Base-by-base conservation (phyloP, 2,329 filamentous ascomycete genomes). In the Rhynchosporium graminicola region DNA sequence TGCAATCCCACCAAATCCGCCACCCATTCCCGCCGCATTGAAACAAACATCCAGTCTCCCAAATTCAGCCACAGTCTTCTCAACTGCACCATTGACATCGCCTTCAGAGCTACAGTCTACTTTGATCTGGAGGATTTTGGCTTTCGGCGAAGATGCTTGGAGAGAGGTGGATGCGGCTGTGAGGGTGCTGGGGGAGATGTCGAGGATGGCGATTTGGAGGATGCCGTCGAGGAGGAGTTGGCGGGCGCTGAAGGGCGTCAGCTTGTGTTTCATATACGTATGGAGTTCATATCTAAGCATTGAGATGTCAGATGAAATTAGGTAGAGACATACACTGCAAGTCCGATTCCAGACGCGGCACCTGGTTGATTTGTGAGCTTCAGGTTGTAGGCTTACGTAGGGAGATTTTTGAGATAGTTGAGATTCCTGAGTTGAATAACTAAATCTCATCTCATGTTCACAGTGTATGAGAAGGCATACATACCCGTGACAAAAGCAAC, bases 11-110 rank as follows among this genome's bases (percentile, higher is more conserved):
- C 69, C 70, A 9, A 5, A 28, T 1, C 15, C 9, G 3, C 62
- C 63, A 0, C 10, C 8, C 20, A 71, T 63, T 0, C 70, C 70
- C 0, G 84, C 84, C 3, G 83, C 76, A 58, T 86, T 84, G 7
- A 81, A 82, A 28, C 82, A 81, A 4, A 82, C 80, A 67, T 84
- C 80, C 8, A 85, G 77, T 57, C 78, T 78, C 4, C 83, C 83
- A 58, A 82, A 82, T 38, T 75, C 75, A n/a, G 75, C 67, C n/a
- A 84, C 71, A 10, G 79, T 77, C n/a, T 62, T 31, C 6, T 42
- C n/a, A 2, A 70, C 61, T 3, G 69, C 69, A 3, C 20, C 45
- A 4, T 70, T 61, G 20, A 71, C 54, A 26, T 64, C 63, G 3
- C 45, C n/a, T 56, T 70, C 70, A 20, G 50, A 29, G 40, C 60